Conservation (phyloP, 257 asterid species). For the Capsicum rhomboideum region DNA sequence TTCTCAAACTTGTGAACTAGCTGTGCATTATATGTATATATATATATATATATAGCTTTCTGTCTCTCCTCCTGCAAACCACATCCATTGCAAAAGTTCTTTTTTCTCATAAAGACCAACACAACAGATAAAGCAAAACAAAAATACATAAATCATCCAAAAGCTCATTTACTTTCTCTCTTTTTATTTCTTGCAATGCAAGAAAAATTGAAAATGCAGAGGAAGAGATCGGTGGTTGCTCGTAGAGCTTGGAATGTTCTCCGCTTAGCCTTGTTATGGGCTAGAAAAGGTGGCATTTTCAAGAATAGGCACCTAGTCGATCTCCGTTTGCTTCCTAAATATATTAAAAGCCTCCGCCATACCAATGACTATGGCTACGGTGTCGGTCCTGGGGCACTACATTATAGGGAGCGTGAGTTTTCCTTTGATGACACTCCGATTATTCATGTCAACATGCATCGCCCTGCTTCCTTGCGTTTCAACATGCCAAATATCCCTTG, state of each 20-base stretch:
- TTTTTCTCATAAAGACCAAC: background rate
- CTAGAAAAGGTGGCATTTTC: slow-evolving; percentile 47
- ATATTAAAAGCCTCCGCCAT: slow-evolving; percentile 43
- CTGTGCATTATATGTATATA: background rate
- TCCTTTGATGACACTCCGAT: slow-evolving; percentile 64
- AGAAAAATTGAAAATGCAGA: slow-evolving; percentile 24
- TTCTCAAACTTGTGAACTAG: background rate
- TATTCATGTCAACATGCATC: slow-evolving; percentile 51
- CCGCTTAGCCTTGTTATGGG: slow-evolving; percentile 61
- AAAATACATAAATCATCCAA: background rate
- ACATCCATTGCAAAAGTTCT: background rate
- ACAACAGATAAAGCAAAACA: background rate
- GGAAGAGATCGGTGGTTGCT: slow-evolving; percentile 16
- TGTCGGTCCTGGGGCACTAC: slow-evolving; percentile 6
- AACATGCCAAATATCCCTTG: slow-evolving; percentile 71
- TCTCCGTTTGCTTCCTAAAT: slow-evolving; percentile 28
- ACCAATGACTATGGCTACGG: background rate
- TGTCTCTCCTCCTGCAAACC: background rate
- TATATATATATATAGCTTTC: no score
- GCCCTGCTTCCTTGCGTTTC: slow-evolving; percentile 67
- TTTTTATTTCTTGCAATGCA: background rate
- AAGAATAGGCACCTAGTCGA: slow-evolving; percentile 24
- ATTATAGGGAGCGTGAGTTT: slow-evolving; percentile 58
- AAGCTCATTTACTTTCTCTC: background rate
- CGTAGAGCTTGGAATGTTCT: slow-evolving; percentile 50